Percentiles rank a stretch among this genome's conserved stretches.
phyloP scores from a whole-genome alignment of 2,329 filamentous ascomycete species.

The Fusarium annulatum region DNA sequence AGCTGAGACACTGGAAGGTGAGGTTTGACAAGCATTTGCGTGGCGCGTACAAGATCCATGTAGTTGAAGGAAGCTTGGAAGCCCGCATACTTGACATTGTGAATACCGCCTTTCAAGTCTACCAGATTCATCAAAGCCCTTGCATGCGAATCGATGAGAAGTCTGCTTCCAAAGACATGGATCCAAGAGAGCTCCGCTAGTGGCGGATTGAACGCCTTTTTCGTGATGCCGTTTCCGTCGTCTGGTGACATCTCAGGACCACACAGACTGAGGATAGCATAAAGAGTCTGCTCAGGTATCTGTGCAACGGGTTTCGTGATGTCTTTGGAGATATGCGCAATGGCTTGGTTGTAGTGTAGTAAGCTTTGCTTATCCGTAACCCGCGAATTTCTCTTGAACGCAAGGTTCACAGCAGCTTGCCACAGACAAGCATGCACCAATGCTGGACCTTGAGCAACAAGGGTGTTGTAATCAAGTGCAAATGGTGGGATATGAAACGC shows the following conservation, averaged over 20 bases:
- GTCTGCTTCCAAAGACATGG: constrained; percentile 7
- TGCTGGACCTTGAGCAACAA: constrained; percentile 11
- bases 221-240: neutral
- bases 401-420: constrained; percentile 6
- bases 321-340: neutral
- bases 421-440: constrained; percentile 2
- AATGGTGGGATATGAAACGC: constrained; percentile 11
- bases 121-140: constrained; percentile 1
- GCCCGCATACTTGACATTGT: neutral
- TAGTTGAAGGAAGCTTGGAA: constrained; percentile 20
- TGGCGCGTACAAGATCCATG: constrained; percentile 9
- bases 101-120: neutral
- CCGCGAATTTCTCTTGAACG: neutral
- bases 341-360: neutral
- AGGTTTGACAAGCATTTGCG: neutral
- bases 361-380: neutral
- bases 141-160: neutral
- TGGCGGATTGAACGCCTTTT: neutral
- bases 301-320: neutral
- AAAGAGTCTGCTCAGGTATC: constrained; percentile 7
- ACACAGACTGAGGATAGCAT: constrained; percentile 6
- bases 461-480: neutral
- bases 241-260: neutral
- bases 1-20: neutral
- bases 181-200: constrained; percentile 8